phyloP scores from a whole-genome alignment of 2,329 filamentous ascomycete species.

The Arthrobotrys conoides region DNA sequence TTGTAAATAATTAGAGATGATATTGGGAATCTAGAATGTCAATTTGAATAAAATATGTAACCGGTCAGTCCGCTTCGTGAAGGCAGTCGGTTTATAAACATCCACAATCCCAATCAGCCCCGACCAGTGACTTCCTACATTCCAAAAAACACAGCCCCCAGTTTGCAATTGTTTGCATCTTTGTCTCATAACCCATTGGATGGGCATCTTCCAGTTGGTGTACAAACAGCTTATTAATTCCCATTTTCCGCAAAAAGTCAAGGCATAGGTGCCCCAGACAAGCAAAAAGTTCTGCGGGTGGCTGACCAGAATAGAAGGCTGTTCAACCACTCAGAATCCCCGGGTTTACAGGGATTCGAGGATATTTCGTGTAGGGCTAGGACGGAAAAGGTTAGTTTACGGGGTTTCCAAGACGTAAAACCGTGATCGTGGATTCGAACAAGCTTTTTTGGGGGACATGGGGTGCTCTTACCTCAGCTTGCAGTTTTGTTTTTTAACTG shows the following conservation, averaged over 20 bases:
- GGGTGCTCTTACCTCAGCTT: background rate
- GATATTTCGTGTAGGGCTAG: background rate
- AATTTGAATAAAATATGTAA: background rate
- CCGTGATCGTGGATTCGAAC: background rate
- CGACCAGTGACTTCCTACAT: background rate
- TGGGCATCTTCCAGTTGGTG: constrained; percentile 2
- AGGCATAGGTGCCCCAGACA: background rate
- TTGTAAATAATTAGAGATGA: background rate
- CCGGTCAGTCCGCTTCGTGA: background rate
- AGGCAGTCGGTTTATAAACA: background rate
- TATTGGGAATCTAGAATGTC: background rate
- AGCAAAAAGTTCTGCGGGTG: constrained; percentile 33
- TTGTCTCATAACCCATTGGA: background rate
- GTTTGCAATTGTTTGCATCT: background rate
- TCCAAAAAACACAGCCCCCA: constrained; percentile 4
- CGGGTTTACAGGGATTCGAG: background rate
- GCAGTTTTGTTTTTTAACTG: background rate
- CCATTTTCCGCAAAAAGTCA: constrained; percentile 1
- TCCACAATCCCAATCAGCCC: background rate
- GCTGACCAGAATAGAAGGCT: constrained; percentile 14
- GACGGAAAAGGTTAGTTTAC: background rate
- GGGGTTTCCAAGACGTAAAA: background rate
- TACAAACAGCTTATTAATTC: constrained; percentile 24
- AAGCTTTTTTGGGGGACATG: background rate
- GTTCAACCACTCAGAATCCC: constrained; percentile 1